Evolutionary conservation across 345 rosid species (phyloP), one percentile per base, ranked within the genome.

Genomic region (Populus pruinosa): DNA sequence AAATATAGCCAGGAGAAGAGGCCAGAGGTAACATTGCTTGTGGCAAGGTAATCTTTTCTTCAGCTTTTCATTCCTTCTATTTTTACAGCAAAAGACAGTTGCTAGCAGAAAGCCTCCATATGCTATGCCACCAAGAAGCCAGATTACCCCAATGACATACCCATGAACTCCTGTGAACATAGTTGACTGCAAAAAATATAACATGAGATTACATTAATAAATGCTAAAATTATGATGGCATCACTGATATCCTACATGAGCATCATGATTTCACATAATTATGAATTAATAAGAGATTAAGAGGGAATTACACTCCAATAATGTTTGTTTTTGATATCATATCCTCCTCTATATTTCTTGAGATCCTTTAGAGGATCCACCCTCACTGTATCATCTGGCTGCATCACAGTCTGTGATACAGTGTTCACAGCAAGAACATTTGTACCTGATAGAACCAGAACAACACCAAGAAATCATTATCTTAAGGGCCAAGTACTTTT

Each of bases 301-400:
- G 18, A 70, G 76, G 47, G 67, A 65, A 72, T 88, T 90, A 91
- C 96, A 82, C 87, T 91, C 93, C 96, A 91, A 41, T 91, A 91
- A 59, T 91, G 91, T 72, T 77, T 82, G 87, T 87, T 87, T 76
- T 89, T 90, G 69, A 90, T 81, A 85, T 91, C 86, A 76, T 68
- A 91, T 27, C 95, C 95, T 76, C 95, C 95, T 80, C 86, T 88
- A 61, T 89, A 89, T 72, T 91, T 86, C 35, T 86, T 86, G 36
- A 89, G 73, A 53, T 63, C 53, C 59, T 88, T 83, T 0, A 91
- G 76, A 9, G 93, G 95, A 70, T 91, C 95, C 27, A 84, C 85
- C 67, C 95, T 86, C 44, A 80, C 88, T 1, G 93, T 90, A 43
- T 79, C 83, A 55, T 87, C 91, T 21, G 69, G 25, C 20, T 73